phyloP scores from a whole-genome alignment of 768 basidiomycete species.

The Dioszegia crocea region DNA sequence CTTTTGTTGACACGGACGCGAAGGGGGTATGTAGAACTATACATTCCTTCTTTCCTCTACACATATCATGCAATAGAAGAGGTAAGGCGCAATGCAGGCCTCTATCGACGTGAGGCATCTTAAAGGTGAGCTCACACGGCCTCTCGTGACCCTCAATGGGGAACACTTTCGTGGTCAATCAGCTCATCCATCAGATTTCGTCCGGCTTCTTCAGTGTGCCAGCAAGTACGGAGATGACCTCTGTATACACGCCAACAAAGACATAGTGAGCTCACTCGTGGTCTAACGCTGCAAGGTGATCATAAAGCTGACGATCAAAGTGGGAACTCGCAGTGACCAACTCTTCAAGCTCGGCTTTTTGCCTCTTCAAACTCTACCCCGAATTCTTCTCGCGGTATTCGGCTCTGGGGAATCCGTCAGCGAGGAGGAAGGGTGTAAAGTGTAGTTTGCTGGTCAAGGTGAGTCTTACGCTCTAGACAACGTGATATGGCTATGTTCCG shows the following conservation, averaged over 20 bases:
- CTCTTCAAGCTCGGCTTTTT: constrained; percentile 43
- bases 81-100: constrained; percentile 17
- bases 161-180: too few relatives aligned
- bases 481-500: too few relatives aligned
- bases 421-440: constrained; percentile 36
- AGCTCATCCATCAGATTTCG: constrained; percentile 25
- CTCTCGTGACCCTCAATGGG: neutral
- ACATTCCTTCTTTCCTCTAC: neutral
- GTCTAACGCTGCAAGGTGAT: neutral
- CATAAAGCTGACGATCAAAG: constrained; percentile 19
- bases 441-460: constrained; percentile 47
- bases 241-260: constrained; percentile 38
- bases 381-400: constrained; percentile 40
- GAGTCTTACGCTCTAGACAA: neutral
- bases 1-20: too few relatives aligned
- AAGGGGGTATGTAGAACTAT: neutral
- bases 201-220: constrained; percentile 43
- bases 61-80: neutral
- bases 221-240: constrained; percentile 48
- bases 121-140: constrained; percentile 15
- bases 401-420: constrained; percentile 21
- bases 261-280: constrained; percentile 26
- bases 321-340: constrained; percentile 47
- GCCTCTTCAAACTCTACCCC: constrained; percentile 36
- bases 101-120: constrained; percentile 27